Evolutionary conservation across 345 rosid species (phyloP).

Genomic region (Geranium rotundifolium): DNA sequence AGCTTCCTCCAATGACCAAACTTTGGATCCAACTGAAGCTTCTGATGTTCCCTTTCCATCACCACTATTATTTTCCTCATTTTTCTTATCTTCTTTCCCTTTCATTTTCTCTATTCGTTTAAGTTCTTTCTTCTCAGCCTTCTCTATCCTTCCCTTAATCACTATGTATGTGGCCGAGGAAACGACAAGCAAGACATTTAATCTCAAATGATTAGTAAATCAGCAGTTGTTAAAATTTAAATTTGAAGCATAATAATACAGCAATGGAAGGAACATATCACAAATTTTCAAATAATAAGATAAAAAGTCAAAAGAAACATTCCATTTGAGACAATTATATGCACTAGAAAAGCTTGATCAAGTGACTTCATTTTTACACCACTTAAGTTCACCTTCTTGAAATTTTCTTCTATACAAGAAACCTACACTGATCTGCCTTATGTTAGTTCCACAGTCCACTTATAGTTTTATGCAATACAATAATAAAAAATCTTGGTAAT

Average conservation of each 20-base stretch:
- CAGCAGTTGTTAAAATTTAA: too few species aligned
- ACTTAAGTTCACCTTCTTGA: too few species aligned
- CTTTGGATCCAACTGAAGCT: slow-evolving; percentile 22
- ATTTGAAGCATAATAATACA: too few species aligned
- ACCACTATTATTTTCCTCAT: not conserved
- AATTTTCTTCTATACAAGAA: not conserved
- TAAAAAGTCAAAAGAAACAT: too few species aligned
- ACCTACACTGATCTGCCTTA: not conserved
- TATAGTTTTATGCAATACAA: too few species aligned
- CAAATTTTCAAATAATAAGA: too few species aligned
- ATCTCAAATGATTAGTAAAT: too few species aligned
- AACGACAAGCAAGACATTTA: slow-evolving; percentile 3
- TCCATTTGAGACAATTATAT: too few species aligned
- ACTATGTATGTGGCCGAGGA: slow-evolving; percentile 29
- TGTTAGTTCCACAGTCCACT: too few species aligned
- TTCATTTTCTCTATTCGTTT: slow-evolving; percentile 43
- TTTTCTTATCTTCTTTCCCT: slow-evolving; percentile 15
- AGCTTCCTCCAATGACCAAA: slow-evolving; percentile 43
- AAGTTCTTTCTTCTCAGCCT: slow-evolving; percentile 67
- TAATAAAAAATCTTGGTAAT: not conserved
- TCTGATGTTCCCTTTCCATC: slow-evolving; percentile 23
- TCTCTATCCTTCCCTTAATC: slow-evolving; percentile 76
- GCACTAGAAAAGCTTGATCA: too few species aligned
- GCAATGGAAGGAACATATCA: too few species aligned
- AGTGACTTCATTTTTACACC: too few species aligned